phyloP scores from a whole-genome alignment of 148 eudicot genomes.

The Bassia scoparia region DNA sequence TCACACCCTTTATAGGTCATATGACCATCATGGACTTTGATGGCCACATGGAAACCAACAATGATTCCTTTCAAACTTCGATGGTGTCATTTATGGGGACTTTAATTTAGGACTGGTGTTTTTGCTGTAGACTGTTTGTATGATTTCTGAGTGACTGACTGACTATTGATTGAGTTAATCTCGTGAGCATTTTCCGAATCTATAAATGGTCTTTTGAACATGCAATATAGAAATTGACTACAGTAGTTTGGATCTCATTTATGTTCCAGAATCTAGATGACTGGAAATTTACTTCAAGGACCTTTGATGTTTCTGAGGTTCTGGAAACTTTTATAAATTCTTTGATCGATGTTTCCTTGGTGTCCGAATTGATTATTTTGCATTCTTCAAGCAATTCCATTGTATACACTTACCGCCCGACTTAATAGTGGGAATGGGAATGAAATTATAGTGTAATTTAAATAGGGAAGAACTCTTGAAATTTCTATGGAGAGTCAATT shows the following conservation, averaged over 20 bases:
- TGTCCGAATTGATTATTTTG: no score
- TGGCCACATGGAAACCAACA: neutral
- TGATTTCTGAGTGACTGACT: neutral
- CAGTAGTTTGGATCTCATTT: no score
- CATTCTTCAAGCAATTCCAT: no score
- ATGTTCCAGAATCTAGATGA: neutral
- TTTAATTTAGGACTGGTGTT: neutral
- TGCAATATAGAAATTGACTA: no score
- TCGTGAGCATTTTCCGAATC: neutral
- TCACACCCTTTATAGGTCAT: no score
- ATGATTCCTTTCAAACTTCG: neutral
- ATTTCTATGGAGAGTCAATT: no score
- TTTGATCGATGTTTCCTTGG: neutral
- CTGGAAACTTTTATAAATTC: neutral
- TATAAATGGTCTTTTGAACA: neutral
- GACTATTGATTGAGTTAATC: neutral
- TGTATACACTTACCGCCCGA: no score
- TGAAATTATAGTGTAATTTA: neutral
- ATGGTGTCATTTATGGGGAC: neutral
- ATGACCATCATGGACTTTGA: no score
- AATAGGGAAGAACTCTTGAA: neutral
- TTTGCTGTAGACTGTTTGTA: neutral
- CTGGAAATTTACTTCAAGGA: neutral
- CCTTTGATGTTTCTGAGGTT: neutral
- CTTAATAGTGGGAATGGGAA: no score